phyloP scores from a whole-genome alignment of 345 rosid genomes.

The Leavenworthia alabamica region DNA sequence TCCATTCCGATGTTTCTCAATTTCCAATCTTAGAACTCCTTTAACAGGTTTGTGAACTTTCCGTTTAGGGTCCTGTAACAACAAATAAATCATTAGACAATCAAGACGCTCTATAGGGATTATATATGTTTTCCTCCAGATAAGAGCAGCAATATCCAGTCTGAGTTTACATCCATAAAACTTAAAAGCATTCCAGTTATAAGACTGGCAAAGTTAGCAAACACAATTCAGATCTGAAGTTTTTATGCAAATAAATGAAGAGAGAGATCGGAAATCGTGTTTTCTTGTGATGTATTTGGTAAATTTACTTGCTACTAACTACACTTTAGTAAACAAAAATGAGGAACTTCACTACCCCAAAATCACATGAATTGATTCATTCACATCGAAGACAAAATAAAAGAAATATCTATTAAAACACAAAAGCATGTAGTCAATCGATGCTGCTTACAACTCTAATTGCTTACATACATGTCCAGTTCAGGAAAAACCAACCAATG shows the following conservation, averaged over 20 bases:
- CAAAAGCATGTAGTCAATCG: neutral
- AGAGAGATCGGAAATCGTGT: neutral
- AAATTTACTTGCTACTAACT: conserved; percentile 1
- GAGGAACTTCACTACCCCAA: neutral
- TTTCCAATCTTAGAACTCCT: conserved; percentile 83
- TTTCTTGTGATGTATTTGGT: neutral
- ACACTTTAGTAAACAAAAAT: neutral
- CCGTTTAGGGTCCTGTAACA: conserved; percentile 74
- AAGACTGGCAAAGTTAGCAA: neutral
- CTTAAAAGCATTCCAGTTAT: conserved; percentile 1
- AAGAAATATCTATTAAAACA: neutral
- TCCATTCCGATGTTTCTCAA: conserved; percentile 79
- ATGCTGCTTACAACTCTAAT: neutral
- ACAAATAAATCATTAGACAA: conserved; percentile 5
- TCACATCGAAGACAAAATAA: neutral
- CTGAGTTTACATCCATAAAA: neutral
- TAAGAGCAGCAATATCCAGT: neutral
- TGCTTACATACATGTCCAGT: conserved; percentile 11
- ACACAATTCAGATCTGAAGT: neutral
- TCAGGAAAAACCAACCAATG: neutral
- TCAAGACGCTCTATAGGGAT: neutral
- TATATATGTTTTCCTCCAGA: conserved; percentile 12
- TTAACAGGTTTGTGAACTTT: conserved; percentile 94
- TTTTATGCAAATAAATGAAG: neutral
- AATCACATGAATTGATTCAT: neutral